Conservation (phyloP, 352 stramenopile species). For the Pythium plurisporium region DNA sequence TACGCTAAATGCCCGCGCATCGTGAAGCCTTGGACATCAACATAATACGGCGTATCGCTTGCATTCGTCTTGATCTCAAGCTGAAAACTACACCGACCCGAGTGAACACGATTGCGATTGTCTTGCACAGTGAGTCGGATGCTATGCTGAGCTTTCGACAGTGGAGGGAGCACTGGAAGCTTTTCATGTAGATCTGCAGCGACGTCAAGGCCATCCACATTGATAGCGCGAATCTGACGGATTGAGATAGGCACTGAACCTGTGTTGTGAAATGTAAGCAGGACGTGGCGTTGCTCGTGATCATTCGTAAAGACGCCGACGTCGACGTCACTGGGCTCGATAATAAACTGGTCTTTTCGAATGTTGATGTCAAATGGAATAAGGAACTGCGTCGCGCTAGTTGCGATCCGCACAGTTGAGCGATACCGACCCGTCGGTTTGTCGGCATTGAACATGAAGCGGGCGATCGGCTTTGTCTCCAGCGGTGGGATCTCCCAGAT, state of each 20-base stretch:
- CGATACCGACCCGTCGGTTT: conserved; percentile 1
- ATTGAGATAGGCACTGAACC: conserved; percentile 32
- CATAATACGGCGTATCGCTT: neutral
- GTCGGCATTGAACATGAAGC: conserved; percentile 27
- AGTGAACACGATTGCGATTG: neutral
- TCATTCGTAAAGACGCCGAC: conserved; percentile 13
- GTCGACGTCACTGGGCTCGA: conserved; percentile 13
- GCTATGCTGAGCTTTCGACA: conserved; percentile 28
- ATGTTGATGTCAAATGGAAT: conserved; percentile 11
- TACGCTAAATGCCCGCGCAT: conserved; percentile 14
- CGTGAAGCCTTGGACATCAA: conserved; percentile 6
- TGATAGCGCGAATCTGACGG: conserved; percentile 28
- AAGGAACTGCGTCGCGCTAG: neutral
- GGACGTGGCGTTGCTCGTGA: conserved; percentile 4
- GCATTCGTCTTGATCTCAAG: conserved; percentile 41
- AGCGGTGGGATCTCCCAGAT: conserved; percentile 38
- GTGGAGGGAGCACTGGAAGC: conserved; percentile 27
- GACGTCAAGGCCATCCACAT: conserved; percentile 27
- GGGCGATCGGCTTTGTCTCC: conserved; percentile 30
- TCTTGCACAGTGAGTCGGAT: conserved; percentile 27
- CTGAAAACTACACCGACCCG: conserved; percentile 10
- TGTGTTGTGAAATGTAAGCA: conserved; percentile 33
- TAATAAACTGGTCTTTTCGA: neutral
- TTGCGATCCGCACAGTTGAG: neutral
- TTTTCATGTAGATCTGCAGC: conserved; percentile 28